A percentile compares a stretch with the other conserved stretches of the same genome.
Evolutionary conservation across 2,329 filamentous ascomycete genomes (phyloP).

Genomic region (Rhinocladiella similis): DNA sequence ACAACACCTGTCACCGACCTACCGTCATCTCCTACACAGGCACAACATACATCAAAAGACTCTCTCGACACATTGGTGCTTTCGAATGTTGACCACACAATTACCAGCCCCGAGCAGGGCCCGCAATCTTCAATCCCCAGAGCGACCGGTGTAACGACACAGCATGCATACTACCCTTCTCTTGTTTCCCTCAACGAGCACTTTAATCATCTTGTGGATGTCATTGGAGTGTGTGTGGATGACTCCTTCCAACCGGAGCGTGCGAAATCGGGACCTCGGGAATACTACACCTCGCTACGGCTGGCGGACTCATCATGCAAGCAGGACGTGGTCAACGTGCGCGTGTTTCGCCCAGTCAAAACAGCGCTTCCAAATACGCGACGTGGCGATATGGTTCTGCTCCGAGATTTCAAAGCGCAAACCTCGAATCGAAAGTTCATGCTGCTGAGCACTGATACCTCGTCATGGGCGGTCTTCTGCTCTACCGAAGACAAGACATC

Average conservation of each 20-base stretch:
- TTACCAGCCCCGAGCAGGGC: neutral
- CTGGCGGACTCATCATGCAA: conserved; percentile 47
- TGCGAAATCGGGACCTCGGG: conserved; percentile 39
- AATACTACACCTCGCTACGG: conserved; percentile 42
- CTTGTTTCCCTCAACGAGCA: conserved; percentile 45
- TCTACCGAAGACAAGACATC: conserved; percentile 17
- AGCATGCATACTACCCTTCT: conserved; percentile 44
- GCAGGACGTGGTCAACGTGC: conserved; percentile 35
- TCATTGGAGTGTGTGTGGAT: conserved; percentile 42
- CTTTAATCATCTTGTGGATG: conserved; percentile 42
- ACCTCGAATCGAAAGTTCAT: conserved; percentile 41
- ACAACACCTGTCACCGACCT: neutral
- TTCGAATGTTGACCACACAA: neutral
- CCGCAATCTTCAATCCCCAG: neutral
- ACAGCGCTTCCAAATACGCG: conserved; percentile 38
- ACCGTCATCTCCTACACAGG: conserved; percentile 1
- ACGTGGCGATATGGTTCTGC: conserved; percentile 44
- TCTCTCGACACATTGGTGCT: neutral
- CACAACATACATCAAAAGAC: neutral
- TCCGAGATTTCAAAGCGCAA: conserved; percentile 48
- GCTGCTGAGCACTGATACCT: conserved; percentile 43
- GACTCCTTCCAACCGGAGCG: conserved; percentile 29
- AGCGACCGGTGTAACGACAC: conserved; percentile 38
- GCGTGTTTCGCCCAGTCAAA: conserved; percentile 44
- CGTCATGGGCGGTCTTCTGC: conserved; percentile 49